Evolutionary conservation across 1,284 basidiomycete species (phyloP), one percentile per base, ranked within the genome.

Genomic region (Irpex rosettiformis): DNA sequence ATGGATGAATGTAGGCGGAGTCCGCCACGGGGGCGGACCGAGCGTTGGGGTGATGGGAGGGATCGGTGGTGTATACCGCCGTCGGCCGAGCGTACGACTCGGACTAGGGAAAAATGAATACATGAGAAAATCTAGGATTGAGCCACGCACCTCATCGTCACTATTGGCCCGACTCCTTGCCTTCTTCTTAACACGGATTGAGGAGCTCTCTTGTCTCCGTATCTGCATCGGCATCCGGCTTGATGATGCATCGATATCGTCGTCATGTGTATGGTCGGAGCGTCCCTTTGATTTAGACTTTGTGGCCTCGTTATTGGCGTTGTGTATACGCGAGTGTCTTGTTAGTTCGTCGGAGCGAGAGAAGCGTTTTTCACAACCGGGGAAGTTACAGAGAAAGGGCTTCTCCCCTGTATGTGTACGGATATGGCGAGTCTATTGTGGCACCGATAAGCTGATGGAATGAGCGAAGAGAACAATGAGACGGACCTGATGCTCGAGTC

Each of bases 371-470:
- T 98, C 96, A 81, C 96, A 99, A n/a, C 88, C 86, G 0, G 93
- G 88, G 73, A 91, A 94, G 0, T 86, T 91, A 81, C 96, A 99
- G 30, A 87, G 84, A 70, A 98, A 98, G 1, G 96, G 96, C 70
- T 97, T 98, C 74, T 98, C 96, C 66, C 96, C 96, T 0, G 96
- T 99, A 73, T 99, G 96, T 0, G 96, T 99, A 59, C 96, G 91
- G 58, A 98, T 96, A 72, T 99, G 96, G 59, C 96, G 89, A 21
- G 96, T 99, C 91, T 98, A 73, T 0, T 55, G 61, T 53, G 66
- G 62, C 58, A 61, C 55, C 58, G 58, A 65, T 40, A 59, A 59
- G 54, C 48, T 56, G 55, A 51, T 27, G 51, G 33, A 29, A 30
- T 47, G 11, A 33, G 52, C 48, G 28, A 51, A 69, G 52, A 57